Base-by-base conservation (phyloP, 805 yeast genomes). In the Priceomyces carsonii region DNA sequence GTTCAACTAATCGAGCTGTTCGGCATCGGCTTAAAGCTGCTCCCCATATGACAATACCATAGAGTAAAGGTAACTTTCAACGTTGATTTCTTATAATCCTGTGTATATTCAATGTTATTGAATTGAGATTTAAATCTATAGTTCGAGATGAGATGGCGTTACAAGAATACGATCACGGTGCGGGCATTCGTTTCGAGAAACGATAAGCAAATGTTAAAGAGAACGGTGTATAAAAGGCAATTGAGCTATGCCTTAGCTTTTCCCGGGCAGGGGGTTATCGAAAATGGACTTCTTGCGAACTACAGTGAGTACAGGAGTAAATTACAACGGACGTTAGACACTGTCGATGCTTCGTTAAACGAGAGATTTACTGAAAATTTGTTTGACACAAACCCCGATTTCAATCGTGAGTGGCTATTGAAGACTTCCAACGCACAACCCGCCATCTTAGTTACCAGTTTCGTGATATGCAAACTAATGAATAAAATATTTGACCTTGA, bases 361-460 rank as follows among this genome's bases (percentile, higher is more conserved):
- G 47, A 40, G 15, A 40, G 50, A 9, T 59, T 61, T 35, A 32
- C 55, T 10, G 27, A 38, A 3, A 37, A 50, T 12, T 34, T 59
- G 21, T 39, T 42, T 26, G 30, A 43, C 21, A 46, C 36, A 6
- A 44, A 34, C 32, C 39, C 38, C 19, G 39, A 28, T 13, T 39
- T 29, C 27, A 39, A 42, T 6, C 38, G 36, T 10, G 10, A 32
- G 5, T 61, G 64, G 61, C 29, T 59, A 14, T 19, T 35, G 8
- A 45, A 55, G 18, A 74, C 79, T 0, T 55, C 67, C 26, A 60
- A 70, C 45, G 79, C 80, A 15, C 82, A 77, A 58, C 81, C 81
- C 3, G 71, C 79, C 16, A 68, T 76, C 8, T 53, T 76, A 19
- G 59, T 71, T 2, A 53, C 75, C 3, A 62, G 75, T 16, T 57